Conservation (phyloP, 1,284 basidiomycete genomes). For the Paramarasmius palmivorus region DNA sequence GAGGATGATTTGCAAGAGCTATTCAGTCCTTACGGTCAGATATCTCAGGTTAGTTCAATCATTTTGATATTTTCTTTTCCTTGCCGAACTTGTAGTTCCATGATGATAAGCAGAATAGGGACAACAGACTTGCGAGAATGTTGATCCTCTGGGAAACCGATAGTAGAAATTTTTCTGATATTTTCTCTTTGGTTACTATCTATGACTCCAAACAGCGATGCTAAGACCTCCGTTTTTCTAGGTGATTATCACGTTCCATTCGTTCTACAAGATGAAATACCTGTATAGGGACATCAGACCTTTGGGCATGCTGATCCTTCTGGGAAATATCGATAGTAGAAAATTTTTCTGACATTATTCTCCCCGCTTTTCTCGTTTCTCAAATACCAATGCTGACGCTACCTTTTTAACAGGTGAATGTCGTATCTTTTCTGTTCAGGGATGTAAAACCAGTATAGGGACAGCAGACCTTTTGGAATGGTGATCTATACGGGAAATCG, state of each 20-base stretch:
- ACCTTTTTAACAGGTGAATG: no score
- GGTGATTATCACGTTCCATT: conserved; percentile 23
- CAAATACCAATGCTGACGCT: conserved; percentile 13
- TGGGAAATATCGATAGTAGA: conserved; percentile 46
- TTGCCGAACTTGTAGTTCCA: conserved; percentile 15
- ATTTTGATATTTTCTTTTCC: conserved; percentile 1
- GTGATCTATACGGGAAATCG: conserved; percentile 28
- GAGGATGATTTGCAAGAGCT: conserved; percentile 71
- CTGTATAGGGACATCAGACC: conserved; percentile 42
- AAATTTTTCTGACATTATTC: conserved; percentile 31
- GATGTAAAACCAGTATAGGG: no score
- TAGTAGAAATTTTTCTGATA: conserved; percentile 44
- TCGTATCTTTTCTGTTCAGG: no score
- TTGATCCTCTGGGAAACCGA: conserved; percentile 39
- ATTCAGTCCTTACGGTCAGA: conserved; percentile 71
- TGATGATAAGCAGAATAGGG: conserved; percentile 60
- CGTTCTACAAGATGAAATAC: conserved; percentile 27
- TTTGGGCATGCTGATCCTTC: conserved; percentile 38
- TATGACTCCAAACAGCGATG: neutral
- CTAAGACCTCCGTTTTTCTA: conserved; percentile 16
- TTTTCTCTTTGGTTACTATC: conserved; percentile 10
- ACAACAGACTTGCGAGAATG: conserved; percentile 55
- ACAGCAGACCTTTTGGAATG: conserved; percentile 34
- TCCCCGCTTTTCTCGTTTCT: conserved; percentile 13
- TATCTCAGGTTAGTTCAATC: conserved; percentile 63